A percentile compares a stretch with the other conserved stretches of the same genome.
Conservation (phyloP, 2,329 filamentous ascomycete genomes). For the Clonostachys solani region DNA sequence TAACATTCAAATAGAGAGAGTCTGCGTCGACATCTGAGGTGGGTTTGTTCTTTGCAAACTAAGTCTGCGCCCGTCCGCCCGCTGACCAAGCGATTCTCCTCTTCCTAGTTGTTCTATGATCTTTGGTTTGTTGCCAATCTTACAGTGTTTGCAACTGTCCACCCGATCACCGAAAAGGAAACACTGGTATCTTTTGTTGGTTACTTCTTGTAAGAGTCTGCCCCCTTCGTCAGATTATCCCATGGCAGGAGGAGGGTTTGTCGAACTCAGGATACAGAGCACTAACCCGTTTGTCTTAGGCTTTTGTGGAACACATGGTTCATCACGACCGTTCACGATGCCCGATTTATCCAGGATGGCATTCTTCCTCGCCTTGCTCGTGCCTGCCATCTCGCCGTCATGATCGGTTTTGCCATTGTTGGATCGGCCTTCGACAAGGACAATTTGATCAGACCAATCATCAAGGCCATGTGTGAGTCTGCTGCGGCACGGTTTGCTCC, state of each 20-base stretch:
- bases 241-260: no score
- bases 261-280: no score
- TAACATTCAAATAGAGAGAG: neutral
- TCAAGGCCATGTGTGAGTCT: conserved; percentile 30
- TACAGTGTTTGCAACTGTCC: conserved; percentile 46
- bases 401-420: conserved; percentile 61
- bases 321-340: conserved; percentile 58
- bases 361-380: conserved; percentile 50
- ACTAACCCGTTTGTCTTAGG: conserved; percentile 15
- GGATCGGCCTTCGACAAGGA: conserved; percentile 39
- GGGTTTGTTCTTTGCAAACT: no score
- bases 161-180: conserved; percentile 20
- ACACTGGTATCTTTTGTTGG: conserved; percentile 27
- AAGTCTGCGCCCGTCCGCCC: no score
- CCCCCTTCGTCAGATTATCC: no score
- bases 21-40: conserved; percentile 1
- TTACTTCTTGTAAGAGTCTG: conserved; percentile 15
- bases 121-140: conserved; percentile 53
- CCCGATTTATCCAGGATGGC: conserved; percentile 61
- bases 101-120: conserved; percentile 31
- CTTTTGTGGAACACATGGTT: conserved; percentile 69
- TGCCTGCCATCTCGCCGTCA: conserved; percentile 56
- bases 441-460: conserved; percentile 27
- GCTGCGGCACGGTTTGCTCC: no score
- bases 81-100: conserved; percentile 8